Conservation (phyloP, 2,329 filamentous ascomycete genomes). For the Pseudogymnoascus sp. region DNA sequence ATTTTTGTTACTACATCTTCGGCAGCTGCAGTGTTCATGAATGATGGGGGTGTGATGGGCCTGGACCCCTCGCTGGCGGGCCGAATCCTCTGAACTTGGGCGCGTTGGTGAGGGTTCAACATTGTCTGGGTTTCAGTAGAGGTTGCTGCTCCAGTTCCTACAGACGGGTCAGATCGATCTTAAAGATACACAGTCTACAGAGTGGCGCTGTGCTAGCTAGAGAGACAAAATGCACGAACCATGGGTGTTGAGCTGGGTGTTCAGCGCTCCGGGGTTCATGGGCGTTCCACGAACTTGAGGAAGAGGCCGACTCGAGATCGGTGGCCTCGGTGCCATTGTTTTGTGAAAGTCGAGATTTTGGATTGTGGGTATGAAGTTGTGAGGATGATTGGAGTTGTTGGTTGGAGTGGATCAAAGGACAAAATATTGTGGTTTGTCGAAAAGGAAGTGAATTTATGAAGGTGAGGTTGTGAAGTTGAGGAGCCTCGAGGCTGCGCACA, state of each 20-base stretch:
- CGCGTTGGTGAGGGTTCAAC: background rate
- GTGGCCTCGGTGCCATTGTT: background rate
- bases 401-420: background rate
- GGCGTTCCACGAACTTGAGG: slow-evolving; percentile 1
- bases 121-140: background rate
- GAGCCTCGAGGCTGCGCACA: background rate
- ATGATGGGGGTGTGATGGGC: background rate
- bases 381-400: background rate
- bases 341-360: background rate
- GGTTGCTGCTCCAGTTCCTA: background rate
- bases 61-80: background rate
- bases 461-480: background rate
- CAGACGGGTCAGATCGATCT: background rate
- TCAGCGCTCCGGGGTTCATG: background rate
- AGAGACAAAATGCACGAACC: background rate
- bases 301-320: background rate
- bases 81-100: background rate
- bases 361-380: background rate
- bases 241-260: background rate
- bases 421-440: background rate
- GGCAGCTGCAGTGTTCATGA: background rate
- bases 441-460: background rate
- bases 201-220: background rate
- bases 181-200: background rate
- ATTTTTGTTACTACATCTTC: background rate